These are phyloP conservation scores for Dothideomycetes sp. DNA, from an alignment of 2,329 filamentous ascomycete species.

Conservation along the genomic window DNA sequence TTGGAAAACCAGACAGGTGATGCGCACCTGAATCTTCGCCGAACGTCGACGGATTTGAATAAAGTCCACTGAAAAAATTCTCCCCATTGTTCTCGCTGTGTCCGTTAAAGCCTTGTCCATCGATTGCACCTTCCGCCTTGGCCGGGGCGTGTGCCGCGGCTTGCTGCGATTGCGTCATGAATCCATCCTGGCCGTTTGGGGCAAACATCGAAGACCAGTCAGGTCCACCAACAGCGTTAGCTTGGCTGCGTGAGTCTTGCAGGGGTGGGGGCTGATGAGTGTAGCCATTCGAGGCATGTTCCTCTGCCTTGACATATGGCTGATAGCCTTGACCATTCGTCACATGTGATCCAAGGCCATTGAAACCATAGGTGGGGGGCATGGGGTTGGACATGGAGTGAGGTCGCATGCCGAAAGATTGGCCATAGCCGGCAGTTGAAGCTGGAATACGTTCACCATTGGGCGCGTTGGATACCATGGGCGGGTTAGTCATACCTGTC, in stretches of 20 bases:
- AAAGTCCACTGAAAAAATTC: conserved; percentile 38
- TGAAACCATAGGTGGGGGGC: conserved; percentile 20
- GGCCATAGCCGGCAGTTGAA: conserved; percentile 14
- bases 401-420: conserved; percentile 19
- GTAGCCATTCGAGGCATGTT: conserved; percentile 10
- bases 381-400: conserved; percentile 18
- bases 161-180: conserved; percentile 18
- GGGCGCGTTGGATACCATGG: conserved; percentile 18
- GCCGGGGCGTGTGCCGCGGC: conserved; percentile 27
- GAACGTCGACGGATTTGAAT: conserved; percentile 30
- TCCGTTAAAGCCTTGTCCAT: conserved; percentile 25
- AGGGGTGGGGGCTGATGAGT: conserved; percentile 7
- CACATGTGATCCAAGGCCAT: conserved; percentile 7
- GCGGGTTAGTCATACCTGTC: conserved; percentile 18
- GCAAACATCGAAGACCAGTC: conserved; percentile 36
- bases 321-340: conserved; percentile 20
- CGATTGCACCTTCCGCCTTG: conserved; percentile 33
- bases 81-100: conserved; percentile 33
- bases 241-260: conserved; percentile 4
- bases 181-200: conserved; percentile 33
- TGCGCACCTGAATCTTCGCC: conserved; percentile 16
- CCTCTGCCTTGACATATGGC: conserved; percentile 9
- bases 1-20: conserved; percentile 23
- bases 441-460: conserved; percentile 18
- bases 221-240: conserved; percentile 17